Conservation (phyloP, 2,329 filamentous ascomycete genomes). For the Fusarium oxysporum region DNA sequence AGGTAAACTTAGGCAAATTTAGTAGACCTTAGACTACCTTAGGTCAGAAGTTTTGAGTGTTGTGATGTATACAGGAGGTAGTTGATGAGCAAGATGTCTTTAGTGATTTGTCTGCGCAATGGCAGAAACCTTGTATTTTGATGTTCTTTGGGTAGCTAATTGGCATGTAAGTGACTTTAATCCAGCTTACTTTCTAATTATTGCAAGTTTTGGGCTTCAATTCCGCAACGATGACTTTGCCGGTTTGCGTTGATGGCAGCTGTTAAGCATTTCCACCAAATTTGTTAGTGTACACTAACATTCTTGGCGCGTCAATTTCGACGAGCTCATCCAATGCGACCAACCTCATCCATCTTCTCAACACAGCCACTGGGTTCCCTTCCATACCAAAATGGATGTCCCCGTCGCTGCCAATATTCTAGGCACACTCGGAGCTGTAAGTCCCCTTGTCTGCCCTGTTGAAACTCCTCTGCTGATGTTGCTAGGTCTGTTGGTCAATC, state of each 20-base stretch:
- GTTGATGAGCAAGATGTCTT: too few species aligned
- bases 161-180: too few species aligned
- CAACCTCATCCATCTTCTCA: not conserved
- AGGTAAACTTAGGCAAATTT: not conserved
- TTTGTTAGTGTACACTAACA: constrained; percentile 5
- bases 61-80: too few species aligned
- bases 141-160: too few species aligned
- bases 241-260: fast-evolving
- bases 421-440: constrained; percentile 68
- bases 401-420: constrained; percentile 68
- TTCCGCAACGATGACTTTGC: not conserved
- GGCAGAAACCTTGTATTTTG: too few species aligned
- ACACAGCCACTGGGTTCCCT: fast-evolving
- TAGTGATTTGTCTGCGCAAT: too few species aligned
- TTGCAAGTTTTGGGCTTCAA: too few species aligned
- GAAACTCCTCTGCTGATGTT: not conserved
- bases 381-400: constrained; percentile 58
- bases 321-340: not conserved
- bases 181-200: too few species aligned
- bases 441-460: constrained; percentile 5
- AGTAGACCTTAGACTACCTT: not conserved
- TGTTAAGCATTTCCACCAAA: constrained; percentile 19
- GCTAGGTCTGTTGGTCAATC: constrained; percentile 71
- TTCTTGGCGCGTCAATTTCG: constrained; percentile 2
- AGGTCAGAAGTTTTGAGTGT: too few species aligned